A percentile compares a stretch with the other conserved stretches of the same genome.
phyloP scores from a whole-genome alignment of 2,329 filamentous ascomycete genomes.

The Beauveria australis region DNA sequence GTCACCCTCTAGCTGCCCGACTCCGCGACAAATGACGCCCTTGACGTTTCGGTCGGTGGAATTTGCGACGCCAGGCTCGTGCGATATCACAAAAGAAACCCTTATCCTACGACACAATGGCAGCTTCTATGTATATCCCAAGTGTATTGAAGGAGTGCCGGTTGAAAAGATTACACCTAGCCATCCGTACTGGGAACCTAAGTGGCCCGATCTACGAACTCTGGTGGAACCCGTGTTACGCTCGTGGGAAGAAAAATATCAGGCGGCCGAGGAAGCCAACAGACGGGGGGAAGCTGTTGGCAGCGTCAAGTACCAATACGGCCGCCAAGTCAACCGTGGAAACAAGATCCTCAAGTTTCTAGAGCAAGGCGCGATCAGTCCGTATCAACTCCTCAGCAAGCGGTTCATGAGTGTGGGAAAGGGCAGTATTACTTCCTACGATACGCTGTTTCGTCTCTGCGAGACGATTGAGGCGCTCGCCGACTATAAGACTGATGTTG shows the following conservation, averaged over 20 bases:
- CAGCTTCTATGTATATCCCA: constrained; percentile 40
- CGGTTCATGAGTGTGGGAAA: constrained; percentile 35
- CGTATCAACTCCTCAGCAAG: constrained; percentile 49
- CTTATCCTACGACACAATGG: constrained; percentile 42
- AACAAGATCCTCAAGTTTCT: constrained; percentile 45
- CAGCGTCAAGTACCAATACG: constrained; percentile 43
- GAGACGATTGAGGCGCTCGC: constrained; percentile 45
- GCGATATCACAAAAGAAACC: constrained; percentile 37
- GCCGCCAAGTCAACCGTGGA: constrained; percentile 49
- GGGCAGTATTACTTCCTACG: constrained; percentile 40
- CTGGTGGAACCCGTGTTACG: constrained; percentile 35
- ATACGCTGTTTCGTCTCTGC: constrained; percentile 48
- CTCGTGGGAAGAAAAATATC: constrained; percentile 40
- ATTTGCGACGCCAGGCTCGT: background rate
- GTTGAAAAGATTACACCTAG: constrained; percentile 5
- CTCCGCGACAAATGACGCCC: background rate
- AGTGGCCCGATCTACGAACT: constrained; percentile 39
- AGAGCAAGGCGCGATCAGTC: constrained; percentile 41
- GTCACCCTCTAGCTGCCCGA: background rate
- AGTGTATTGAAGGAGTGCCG: constrained; percentile 4
- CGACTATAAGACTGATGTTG: constrained; percentile 44
- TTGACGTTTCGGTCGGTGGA: background rate
- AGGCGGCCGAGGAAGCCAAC: constrained; percentile 26
- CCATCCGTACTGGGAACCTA: constrained; percentile 47
- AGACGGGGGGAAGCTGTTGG: constrained; percentile 25